Base-by-base conservation (phyloP, 1,284 basidiomycete species). In the Erythrobasidium hasegawianum region DNA sequence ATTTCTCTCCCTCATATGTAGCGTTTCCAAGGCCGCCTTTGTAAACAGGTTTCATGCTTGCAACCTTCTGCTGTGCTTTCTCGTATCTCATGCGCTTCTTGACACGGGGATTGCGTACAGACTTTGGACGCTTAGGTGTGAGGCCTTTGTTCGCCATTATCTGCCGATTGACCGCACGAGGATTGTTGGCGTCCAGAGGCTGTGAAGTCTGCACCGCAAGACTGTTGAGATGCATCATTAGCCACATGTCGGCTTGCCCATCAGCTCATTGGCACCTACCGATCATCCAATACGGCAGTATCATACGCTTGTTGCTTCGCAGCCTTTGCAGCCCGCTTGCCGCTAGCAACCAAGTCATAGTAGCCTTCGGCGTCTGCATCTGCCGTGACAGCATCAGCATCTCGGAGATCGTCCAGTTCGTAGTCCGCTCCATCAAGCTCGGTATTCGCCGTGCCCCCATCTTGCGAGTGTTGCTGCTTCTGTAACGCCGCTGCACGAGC, bases 101-200 rank as follows among this genome's bases (percentile, higher is more conserved):
- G 78, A 97, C 92, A 72, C 93, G 86, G 33, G 93, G 92, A 79
- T 97, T 97, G 71, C 92, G 89, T 43, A 90, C 89, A 60, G 79
- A 75, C 79, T 96, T 96, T 57, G 87, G 80, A 59, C 93, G 85
- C 71, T 83, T 72, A 1, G 93, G 92, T 16, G 92, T 96, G 68
- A 97, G 85, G 65, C 94, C 93, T 74, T 87, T 88, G 83, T 97
- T 97, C 76, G 87, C 86, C 73, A 95, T 82, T 73, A 97, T 97
- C 7, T 90, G 86, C 14, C 90, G 86, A 2, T 90, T 91, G 69
- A 94, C 84, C 1, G 86, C 85, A 38, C 94, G 87, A 49, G 92
- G 94, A 3, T 90, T 90, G 55, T 81, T 80, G 24, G 81, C 64
- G 50, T 62, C 65, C 26, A 65, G 61, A 22, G 38, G 43, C 45